These are phyloP conservation scores for Rosa lucieae DNA, from an alignment of 306 rosid genomes.

Conservation along the genomic window DNA sequence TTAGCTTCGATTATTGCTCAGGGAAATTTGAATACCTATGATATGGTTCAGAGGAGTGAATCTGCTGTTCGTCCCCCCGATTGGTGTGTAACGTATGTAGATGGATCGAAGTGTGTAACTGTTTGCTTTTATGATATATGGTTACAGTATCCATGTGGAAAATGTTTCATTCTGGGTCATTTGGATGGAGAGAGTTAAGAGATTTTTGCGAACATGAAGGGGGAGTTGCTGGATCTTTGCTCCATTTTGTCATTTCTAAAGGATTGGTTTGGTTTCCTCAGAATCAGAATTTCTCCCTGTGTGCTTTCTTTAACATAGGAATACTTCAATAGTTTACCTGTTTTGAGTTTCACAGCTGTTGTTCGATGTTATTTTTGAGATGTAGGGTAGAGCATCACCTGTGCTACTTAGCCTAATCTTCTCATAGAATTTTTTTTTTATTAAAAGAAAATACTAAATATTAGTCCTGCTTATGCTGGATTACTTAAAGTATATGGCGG, in stretches of 20 bases:
- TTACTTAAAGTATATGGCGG: neutral
- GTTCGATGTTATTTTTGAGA: neutral
- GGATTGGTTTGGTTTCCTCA: neutral
- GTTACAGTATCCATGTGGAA: neutral
- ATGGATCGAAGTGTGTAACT: neutral
- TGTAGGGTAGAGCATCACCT: neutral
- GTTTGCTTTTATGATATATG: neutral
- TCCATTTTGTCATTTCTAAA: neutral
- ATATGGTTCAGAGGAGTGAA: neutral
- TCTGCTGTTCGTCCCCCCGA: neutral
- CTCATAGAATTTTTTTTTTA: no score
- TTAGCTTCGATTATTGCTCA: neutral
- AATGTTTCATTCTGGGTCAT: neutral
- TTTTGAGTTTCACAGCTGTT: neutral
- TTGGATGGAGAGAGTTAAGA: no score
- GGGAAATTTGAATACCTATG: neutral
- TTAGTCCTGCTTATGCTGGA: neutral
- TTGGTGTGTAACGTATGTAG: neutral
- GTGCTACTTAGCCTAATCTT: neutral
- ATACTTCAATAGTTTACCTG: neutral
- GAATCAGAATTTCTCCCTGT: neutral
- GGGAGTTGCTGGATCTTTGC: neutral
- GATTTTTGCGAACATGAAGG: no score
- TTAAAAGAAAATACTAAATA: no score
- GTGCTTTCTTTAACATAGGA: neutral